Evolutionary conservation across 257 asterid species (phyloP), one percentile per base, ranked within the genome.

Genomic region (Scutellaria minor): DNA sequence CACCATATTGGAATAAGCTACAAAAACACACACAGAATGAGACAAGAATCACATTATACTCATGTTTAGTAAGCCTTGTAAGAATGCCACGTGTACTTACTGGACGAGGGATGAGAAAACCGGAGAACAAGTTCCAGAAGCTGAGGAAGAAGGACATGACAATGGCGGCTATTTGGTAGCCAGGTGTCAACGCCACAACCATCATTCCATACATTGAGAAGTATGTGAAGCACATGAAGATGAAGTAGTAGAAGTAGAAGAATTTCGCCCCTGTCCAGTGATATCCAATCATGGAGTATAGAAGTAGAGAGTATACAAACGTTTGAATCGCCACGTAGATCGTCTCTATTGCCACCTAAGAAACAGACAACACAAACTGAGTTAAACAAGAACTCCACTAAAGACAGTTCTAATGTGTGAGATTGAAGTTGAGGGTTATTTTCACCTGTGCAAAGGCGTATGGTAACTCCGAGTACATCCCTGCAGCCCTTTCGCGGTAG

Each of bases 181-280:
- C 92, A 13, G 97, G 97, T 27, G 97, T 91, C 20, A 91, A 48
- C 8, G 97, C 96, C 1, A 91, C 97, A 68, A 89, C 88, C 97
- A 91, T 91, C 97, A 91, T 91, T 0, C 97, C 97, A 2, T 84
- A 91, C 92, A 91, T 80, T n/a, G 97, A 83, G 95, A 91, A 91
- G 84, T 91, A 91, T 15, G 89, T 75, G 81, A 85, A 91, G 80
- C 96, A 89, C 97, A 91, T 91, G 87, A 89, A 91, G 75, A 91
- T 78, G 85, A 85, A 89, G 89, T 87, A 91, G 85, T 85, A 91
- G 84, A 90, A 90, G 52, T 85, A 88, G 73, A 87, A 79, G 85
- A 91, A 87, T 66, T 91, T 91, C 35, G 7, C 78, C 12, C 78
- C 83, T 0, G 92, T 87, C 97, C 97, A 87, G 0, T 89, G 66